Evolutionary conservation across 2,329 filamentous ascomycete species (phyloP), one percentile per base, ranked within the genome.

Genomic region (Endoconidiophora polonica): DNA sequence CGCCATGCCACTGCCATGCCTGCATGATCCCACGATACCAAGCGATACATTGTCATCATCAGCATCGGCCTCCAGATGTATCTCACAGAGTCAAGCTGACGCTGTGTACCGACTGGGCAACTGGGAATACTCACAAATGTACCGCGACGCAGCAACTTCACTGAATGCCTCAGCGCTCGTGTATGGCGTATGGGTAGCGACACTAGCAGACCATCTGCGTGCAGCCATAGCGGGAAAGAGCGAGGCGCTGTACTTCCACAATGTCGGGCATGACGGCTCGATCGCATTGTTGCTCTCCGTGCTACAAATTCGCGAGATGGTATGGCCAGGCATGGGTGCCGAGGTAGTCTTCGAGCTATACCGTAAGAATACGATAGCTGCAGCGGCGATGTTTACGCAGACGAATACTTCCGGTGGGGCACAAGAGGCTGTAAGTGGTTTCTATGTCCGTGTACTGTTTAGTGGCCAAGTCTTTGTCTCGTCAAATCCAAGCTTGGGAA

Each of bases 301-400:
- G 14, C 60, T 91, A 58, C 84, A 90, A 64, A 59, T 83, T 1
- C 79, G 86, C 20, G 62, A 69, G 48, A 90, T 90, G 83, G 77
- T 86, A 1, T 90, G 84, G 84, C 84, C 84, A 0, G 84, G 84
- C 0, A 87, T 90, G 83, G 84, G 84, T 0, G 70, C 76, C 7
- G 84, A 90, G 64, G 69, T 90, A 0, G 74, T 87, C 0, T 86
- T 88, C 59, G 84, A 90, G 65, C 59, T 88, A 26, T 87, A 79
- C 58, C 29, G 12, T 7, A 66, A 63, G 57, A 69, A 66, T 57
- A 46, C 29, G 14, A 24, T 5, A 10, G 24, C 44, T 46, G n/a
- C 26, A 49, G 56, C 16, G 20, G 16, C 6, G 14, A 24, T 43
- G 37, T 44, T 22, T 24, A 49, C 33, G 50, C 7, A 33, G 9